Conservation (phyloP, 2,329 filamentous ascomycete species). For the Neonectria sp. region DNA sequence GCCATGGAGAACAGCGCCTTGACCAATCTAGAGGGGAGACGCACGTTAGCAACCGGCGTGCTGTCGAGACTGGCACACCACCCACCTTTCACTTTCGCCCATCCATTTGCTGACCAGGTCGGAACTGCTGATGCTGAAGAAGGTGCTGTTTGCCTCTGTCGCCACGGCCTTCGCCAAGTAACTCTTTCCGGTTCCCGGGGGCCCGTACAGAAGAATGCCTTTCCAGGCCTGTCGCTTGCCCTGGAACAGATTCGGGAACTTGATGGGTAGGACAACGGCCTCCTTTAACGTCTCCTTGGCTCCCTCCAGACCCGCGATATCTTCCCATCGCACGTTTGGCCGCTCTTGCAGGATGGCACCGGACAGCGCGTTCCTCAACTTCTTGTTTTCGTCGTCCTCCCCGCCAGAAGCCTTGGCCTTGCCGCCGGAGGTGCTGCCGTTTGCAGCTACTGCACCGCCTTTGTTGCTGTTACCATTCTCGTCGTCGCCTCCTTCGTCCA, state of each 20-base stretch:
- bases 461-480: slow-evolving; percentile 71
- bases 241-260: slow-evolving; percentile 96
- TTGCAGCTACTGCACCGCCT: slow-evolving; percentile 70
- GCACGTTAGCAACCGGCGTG: slow-evolving; percentile 39
- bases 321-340: slow-evolving; percentile 97
- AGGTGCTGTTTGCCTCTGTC: slow-evolving; percentile 98
- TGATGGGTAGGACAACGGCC: slow-evolving; percentile 97
- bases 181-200: slow-evolving; percentile 97
- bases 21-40: slow-evolving; percentile 75
- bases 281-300: slow-evolving; percentile 99
- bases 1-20: slow-evolving; percentile 99
- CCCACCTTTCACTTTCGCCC: slow-evolving; percentile 96
- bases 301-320: slow-evolving; percentile 93
- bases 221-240: slow-evolving; percentile 99
- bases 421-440: slow-evolving; percentile 76
- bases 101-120: slow-evolving; percentile 99
- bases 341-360: slow-evolving; percentile 96
- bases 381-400: slow-evolving; percentile 94
- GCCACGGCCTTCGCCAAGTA: slow-evolving; percentile 98
- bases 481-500: slow-evolving; percentile 84
- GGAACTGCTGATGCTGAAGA: slow-evolving; percentile 98
- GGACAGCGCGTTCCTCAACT: slow-evolving; percentile 89
- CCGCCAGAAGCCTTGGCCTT: slow-evolving; percentile 73
- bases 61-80: background rate
- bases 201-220: slow-evolving; percentile 95